phyloP scores from a whole-genome alignment of 73 alveolate genomes.

The Blepharisma stoltei region DNA sequence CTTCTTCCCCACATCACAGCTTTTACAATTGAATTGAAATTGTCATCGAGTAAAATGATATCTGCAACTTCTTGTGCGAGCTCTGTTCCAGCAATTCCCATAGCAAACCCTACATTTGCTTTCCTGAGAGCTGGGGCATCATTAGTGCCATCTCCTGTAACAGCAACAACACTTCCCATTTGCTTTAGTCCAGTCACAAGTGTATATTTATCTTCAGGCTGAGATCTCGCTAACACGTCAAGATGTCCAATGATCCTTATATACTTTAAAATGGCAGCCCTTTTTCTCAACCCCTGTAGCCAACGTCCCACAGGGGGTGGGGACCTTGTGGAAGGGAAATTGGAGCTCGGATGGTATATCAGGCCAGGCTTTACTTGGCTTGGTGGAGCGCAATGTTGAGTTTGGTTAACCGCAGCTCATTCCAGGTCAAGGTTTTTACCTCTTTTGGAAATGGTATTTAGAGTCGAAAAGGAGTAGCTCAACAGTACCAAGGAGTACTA shows the following conservation, averaged over 20 bases:
- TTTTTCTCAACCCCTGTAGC: too few species aligned
- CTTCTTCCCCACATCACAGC: constrained; percentile 91
- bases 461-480: too few species aligned
- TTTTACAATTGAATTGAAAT: constrained; percentile 87
- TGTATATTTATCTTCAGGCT: constrained; percentile 96
- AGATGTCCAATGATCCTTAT: constrained; percentile 33
- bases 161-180: constrained; percentile 93
- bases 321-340: too few species aligned
- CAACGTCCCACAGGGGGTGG: too few species aligned
- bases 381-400: too few species aligned
- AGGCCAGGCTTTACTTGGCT: too few species aligned
- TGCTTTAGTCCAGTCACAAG: constrained; percentile 91
- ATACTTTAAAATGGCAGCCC: constrained; percentile 58
- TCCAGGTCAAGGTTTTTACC: too few species aligned
- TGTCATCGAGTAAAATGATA: constrained; percentile 92
- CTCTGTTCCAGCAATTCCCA: constrained; percentile 98
- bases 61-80: constrained; percentile 96
- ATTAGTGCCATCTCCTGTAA: constrained; percentile 99
- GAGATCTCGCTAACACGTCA: constrained; percentile 92
- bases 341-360: too few species aligned
- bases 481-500: too few species aligned
- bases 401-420: too few species aligned
- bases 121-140: constrained; percentile 97
- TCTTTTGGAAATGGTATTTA: too few species aligned
- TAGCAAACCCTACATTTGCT: constrained; percentile 96